Base-by-base conservation (phyloP, 345 rosid genomes). In the Cardamine occulta region DNA sequence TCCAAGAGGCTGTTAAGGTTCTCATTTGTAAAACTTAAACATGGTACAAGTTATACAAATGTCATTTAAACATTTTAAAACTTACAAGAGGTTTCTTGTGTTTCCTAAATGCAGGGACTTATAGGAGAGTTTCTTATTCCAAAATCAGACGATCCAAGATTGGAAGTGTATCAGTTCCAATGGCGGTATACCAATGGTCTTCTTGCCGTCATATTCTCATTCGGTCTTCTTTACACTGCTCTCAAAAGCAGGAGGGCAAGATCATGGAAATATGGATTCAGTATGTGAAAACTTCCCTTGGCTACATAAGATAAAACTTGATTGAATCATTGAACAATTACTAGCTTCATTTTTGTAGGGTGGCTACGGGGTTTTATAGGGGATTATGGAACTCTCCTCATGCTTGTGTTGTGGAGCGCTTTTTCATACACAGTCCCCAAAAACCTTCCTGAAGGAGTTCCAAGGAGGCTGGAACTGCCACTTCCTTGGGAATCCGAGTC, bases 1-100 rank as follows among this genome's bases (percentile, higher is more conserved):
- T 91, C 55, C 96, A 93, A 76, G 81, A 91, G 83, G 97, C 98
- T 63, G 79, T 93, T 71, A 87, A 85, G 86, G 96, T 88, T 75
- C 68, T 66, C 55, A 49, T 75, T 32, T 12, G 47, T 68, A 39
- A 19, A 21, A 8, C 63, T 45, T 15, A n/a, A 45, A 1, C 74
- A 31, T 52, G 54, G 70, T 48, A 28, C 19, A 54, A 55, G 29
- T 62, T 31, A 7, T 51, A 61, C 68, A 52, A 35, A 40, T 8
- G 8, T 14, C 44, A 19, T 35, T 55, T 17, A 1, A 58, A 37
- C 74, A 29, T 42, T 3, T 17, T 60, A 32, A 13, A 73, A 78
- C 65, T 59, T 32, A 11, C 13, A 26, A 13, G 40, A 72, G 57
- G 37, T 59, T 44, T 59, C 5, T 13, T 62, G 13, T 56, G 15